Evolutionary conservation across 805 yeast species (phyloP).

Genomic region (Diddensiella caesifluorescens): DNA sequence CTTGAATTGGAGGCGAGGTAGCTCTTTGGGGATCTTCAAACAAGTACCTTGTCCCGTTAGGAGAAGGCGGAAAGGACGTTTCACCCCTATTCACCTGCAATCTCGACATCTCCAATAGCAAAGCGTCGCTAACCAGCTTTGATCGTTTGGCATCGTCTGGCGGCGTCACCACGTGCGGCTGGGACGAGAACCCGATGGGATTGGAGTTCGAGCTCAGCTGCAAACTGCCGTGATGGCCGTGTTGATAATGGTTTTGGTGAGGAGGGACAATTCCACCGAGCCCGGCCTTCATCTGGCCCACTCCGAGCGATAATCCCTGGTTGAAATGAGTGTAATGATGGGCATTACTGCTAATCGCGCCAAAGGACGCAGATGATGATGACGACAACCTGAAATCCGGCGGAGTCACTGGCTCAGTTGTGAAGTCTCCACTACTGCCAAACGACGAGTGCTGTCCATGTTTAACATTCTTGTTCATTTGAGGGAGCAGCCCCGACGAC

Average conservation of each 20-base stretch:
- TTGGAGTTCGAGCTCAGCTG: conserved; percentile 3
- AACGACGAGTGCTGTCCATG: conserved; percentile 13
- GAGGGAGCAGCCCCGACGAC: not conserved
- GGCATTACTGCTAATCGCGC: not conserved
- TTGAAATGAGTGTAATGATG: conserved; percentile 1
- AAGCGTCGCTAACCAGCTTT: not conserved
- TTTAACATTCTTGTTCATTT: not conserved
- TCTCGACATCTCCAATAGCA: conserved; percentile 10
- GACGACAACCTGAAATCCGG: conserved; percentile 9
- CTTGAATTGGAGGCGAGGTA: conserved; percentile 8
- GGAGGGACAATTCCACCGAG: not conserved
- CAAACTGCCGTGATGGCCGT: not conserved
- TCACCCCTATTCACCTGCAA: conserved; percentile 3
- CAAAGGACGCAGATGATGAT: not conserved
- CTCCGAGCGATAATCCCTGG: not conserved
- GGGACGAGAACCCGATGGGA: conserved; percentile 9
- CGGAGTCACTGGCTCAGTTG: conserved; percentile 14
- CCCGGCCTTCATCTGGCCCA: not conserved
- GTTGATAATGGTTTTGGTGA: not conserved
- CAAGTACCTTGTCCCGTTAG: conserved; percentile 8
- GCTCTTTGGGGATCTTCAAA: not conserved
- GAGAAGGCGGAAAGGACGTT: conserved; percentile 2
- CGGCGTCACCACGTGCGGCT: conserved; percentile 13
- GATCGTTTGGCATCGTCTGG: conserved; percentile 12
- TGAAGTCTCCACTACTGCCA: conserved; percentile 15